Evolutionary conservation across 768 basidiomycete species (phyloP), one percentile per base, ranked within the genome.

Genomic region (Tubosaeta sp.): DNA sequence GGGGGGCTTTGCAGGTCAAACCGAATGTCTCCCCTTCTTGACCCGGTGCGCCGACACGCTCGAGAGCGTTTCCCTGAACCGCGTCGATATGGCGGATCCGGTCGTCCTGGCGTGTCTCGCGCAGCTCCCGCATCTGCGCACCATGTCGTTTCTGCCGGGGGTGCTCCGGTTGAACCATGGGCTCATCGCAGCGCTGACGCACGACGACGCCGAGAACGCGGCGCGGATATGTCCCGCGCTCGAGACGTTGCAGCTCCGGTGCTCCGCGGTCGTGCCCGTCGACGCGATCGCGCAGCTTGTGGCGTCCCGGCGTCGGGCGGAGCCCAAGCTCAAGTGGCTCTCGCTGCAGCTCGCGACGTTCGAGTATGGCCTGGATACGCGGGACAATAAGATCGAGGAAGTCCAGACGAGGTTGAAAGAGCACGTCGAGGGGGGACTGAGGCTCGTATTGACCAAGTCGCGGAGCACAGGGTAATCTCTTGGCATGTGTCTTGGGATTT

Each of bases 141-240:
- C 45, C 35, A 10, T 70, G 43, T 35, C 50, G 11, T 60, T 58
- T 33, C 50, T 70, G 2, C 66, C 66, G 5, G 62, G 68, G 12
- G 42, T 62, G n/a, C 55, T 70, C 5, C 54, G 66, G n/a, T 64
- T 68, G 35, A 68, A 70, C 35, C 66, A 70, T 13, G 65, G 62
- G 13, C 62, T 68, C 42, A 34, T 68, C 35, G 31, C 53, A n/a
- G 65, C 54, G 33, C 65, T 70, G 16, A 19, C 59, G 11, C 26
- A 50, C 14, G 50, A 51, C 25, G 52, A 6, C 29, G 29, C 29
- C 17, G 34, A 29, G 9, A 29, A 27, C n/a, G 27, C 14, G 6
- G 22, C 49, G 29, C 26, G 16, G 3, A 26, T 64, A 2, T 70
- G 66, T 47, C 68, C 66, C 0, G 34, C 39, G 8, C 66, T 67